Conservation (phyloP, 2,329 filamentous ascomycete species). For the Gaeumannomyces sp. region DNA sequence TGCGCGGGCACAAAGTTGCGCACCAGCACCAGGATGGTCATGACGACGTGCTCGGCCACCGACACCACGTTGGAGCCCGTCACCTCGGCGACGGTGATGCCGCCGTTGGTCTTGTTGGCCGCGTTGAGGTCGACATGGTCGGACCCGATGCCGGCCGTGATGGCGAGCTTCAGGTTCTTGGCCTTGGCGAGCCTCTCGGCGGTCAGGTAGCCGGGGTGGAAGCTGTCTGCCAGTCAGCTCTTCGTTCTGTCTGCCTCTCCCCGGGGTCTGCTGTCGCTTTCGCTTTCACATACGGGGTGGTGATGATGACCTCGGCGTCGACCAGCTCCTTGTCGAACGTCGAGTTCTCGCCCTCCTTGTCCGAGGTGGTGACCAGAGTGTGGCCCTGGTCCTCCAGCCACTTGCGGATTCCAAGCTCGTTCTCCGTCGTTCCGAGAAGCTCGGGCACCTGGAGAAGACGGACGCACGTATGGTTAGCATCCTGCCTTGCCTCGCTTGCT, state of each 20-base stretch:
- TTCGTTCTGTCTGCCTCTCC: not conserved
- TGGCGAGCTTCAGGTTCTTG: conserved; percentile 96
- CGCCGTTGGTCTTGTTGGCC: conserved; percentile 97
- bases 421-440: conserved; percentile 92
- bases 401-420: conserved; percentile 93
- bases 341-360: conserved; percentile 92
- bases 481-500: too few species aligned
- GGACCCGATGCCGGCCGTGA: conserved; percentile 96
- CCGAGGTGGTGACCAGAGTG: conserved; percentile 91
- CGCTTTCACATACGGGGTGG: conserved; percentile 67
- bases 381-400: conserved; percentile 98
- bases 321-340: conserved; percentile 93
- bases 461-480: conserved; percentile 8
- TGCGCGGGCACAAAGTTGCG: conserved; percentile 98
- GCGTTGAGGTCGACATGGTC: conserved; percentile 97
- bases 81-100: conserved; percentile 94
- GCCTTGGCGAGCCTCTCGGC: conserved; percentile 94
- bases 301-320: conserved; percentile 98
- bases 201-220: conserved; percentile 97
- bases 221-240: conserved; percentile 46
- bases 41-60: conserved; percentile 97
- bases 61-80: conserved; percentile 98
- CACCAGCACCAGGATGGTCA: conserved; percentile 94
- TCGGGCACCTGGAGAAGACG: conserved; percentile 55
- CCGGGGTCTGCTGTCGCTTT: not conserved